Evolutionary conservation across 768 basidiomycete species (phyloP).

Genomic region (Suillus ampliporus): DNA sequence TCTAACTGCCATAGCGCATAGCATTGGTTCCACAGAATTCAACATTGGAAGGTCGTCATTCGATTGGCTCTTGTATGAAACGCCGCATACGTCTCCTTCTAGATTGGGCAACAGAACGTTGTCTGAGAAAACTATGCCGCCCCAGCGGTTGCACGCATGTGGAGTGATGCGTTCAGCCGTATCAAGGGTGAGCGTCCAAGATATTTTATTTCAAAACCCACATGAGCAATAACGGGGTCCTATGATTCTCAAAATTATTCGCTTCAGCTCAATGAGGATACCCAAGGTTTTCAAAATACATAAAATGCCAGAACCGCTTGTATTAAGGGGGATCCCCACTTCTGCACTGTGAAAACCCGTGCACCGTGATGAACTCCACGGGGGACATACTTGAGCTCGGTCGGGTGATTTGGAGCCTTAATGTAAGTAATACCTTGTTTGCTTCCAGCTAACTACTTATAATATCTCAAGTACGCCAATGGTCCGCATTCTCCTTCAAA

Average conservation of each 20-base stretch:
- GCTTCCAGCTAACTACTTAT: not conserved
- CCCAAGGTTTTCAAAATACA: not conserved
- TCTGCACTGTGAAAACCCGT: not conserved
- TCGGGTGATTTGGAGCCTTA: not conserved
- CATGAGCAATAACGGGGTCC: not conserved
- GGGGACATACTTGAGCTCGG: not conserved
- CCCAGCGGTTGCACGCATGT: not conserved
- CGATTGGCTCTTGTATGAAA: too few species aligned
- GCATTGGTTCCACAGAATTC: too few species aligned
- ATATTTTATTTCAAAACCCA: too few species aligned
- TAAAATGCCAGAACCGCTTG: constrained; percentile 2
- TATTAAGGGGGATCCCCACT: not conserved
- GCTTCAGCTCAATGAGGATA: not conserved
- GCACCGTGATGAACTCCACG: not conserved
- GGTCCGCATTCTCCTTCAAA: not conserved
- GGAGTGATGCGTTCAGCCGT: not conserved
- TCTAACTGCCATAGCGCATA: too few species aligned
- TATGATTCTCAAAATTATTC: not conserved
- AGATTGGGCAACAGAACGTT: too few species aligned
- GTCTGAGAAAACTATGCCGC: too few species aligned
- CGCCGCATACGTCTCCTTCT: too few species aligned
- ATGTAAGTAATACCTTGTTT: constrained; percentile 1
- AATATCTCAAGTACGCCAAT: not conserved
- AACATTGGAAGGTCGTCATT: too few species aligned
- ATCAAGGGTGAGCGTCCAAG: not conserved